Conservation (phyloP, 306 rosid species). For the Ammopiptanthus mongolicus region DNA sequence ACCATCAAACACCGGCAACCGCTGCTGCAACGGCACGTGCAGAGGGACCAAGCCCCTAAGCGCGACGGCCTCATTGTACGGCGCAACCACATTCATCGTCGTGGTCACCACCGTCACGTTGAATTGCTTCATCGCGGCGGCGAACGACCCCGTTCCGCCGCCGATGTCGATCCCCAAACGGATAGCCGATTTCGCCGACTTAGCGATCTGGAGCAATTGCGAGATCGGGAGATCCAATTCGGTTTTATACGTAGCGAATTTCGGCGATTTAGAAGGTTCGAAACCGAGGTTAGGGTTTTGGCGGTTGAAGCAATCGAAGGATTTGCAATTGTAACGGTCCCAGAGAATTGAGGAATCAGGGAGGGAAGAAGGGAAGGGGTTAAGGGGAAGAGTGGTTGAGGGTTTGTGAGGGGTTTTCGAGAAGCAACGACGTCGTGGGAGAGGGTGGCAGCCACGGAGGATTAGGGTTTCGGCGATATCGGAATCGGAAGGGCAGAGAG, state of each 20-base stretch:
- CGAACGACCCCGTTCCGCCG: constrained; percentile 85
- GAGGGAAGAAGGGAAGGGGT: constrained; percentile 54
- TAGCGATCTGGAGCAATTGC: constrained; percentile 70
- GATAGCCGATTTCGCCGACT: constrained; percentile 49
- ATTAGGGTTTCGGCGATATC: constrained; percentile 63
- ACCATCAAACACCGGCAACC: constrained; percentile 82
- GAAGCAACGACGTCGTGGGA: constrained; percentile 95
- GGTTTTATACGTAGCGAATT: constrained; percentile 36
- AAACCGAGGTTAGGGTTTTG: constrained; percentile 63
- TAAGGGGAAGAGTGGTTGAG: constrained; percentile 40
- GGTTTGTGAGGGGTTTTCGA: constrained; percentile 63
- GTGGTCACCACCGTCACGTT: constrained; percentile 81
- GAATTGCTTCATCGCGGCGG: constrained; percentile 70
- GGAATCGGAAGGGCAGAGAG: constrained; percentile 65
- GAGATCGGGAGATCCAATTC: constrained; percentile 86
- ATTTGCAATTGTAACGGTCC: constrained; percentile 67
- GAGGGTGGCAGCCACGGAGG: constrained; percentile 94
- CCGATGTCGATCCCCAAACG: constrained; percentile 85
- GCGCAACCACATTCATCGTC: constrained; percentile 75
- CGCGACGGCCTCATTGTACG: constrained; percentile 76
- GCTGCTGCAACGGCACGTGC: constrained; percentile 89
- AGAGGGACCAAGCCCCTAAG: constrained; percentile 82
- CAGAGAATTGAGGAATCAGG: constrained; percentile 60
- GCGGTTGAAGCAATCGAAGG: constrained; percentile 59
- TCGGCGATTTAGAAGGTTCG: constrained; percentile 38